phyloP scores from a whole-genome alignment of 768 basidiomycete species.

The Lactarius hatsudake region DNA sequence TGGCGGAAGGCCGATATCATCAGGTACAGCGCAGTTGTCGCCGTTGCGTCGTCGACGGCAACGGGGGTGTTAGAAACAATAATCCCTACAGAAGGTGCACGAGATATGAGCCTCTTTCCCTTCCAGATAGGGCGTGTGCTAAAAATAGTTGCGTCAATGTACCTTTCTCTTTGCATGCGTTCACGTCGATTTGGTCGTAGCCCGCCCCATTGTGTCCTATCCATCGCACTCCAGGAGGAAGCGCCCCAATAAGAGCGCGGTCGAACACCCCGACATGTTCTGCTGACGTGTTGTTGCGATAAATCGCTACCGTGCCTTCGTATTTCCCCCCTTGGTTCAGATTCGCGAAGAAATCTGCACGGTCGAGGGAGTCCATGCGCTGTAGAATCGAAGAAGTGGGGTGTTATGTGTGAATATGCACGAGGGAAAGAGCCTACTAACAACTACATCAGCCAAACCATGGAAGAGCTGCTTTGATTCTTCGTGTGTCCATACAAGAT shows the following conservation, averaged over 20 bases:
- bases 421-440: conserved; percentile 39
- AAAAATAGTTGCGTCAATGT: neutral
- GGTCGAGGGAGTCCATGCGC: conserved; percentile 56
- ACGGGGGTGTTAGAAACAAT: conserved; percentile 85
- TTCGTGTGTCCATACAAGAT: conserved; percentile 78
- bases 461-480: conserved; percentile 65
- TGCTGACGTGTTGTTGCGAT: conserved; percentile 69
- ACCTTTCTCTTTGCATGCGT: conserved; percentile 71
- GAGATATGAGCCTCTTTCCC: neutral
- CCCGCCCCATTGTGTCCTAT: conserved; percentile 93
- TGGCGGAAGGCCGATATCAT: conserved; percentile 75
- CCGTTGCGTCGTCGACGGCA: conserved; percentile 88
- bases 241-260: conserved; percentile 64
- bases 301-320: conserved; percentile 68
- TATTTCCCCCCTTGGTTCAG: conserved; percentile 71
- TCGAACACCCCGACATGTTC: conserved; percentile 74
- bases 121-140: neutral
- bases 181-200: conserved; percentile 84
- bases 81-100: conserved; percentile 48
- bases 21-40: conserved; percentile 83
- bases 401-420: neutral
- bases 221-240: conserved; percentile 72
- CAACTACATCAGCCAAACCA: conserved; percentile 70
- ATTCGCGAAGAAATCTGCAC: conserved; percentile 65
- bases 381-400: conserved; percentile 28